Evolutionary conservation across 176 grass and related monocot species (phyloP).

Genomic region (Olyra latifolia): DNA sequence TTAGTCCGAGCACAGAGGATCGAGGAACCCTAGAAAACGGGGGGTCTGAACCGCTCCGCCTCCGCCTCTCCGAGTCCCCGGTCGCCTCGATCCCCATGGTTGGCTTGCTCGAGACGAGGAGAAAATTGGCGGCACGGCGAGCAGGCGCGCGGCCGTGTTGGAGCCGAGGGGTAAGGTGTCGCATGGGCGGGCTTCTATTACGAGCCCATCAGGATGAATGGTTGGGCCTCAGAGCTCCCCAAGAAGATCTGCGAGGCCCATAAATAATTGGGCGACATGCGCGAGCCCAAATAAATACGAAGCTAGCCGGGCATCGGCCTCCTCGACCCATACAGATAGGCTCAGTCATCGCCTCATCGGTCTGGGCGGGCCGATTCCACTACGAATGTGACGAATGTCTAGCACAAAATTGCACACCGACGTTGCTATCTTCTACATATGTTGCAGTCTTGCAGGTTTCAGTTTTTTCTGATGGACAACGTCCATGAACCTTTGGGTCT

Average conservation of each 20-base stretch:
- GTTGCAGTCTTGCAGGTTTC: no score
- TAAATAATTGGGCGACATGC: not conserved
- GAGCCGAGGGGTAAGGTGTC: not conserved
- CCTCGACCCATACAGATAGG: no score
- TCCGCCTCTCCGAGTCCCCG: not conserved
- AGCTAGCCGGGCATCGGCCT: no score
- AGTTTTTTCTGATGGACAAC: no score
- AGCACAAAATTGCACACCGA: not conserved
- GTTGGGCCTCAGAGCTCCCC: not conserved
- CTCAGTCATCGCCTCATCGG: not conserved
- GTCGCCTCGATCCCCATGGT: not conserved
- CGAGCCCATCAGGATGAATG: not conserved
- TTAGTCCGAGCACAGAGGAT: not conserved
- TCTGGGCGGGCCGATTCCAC: not conserved
- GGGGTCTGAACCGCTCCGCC: not conserved
- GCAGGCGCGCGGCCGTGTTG: not conserved
- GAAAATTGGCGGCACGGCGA: constrained; percentile 36
- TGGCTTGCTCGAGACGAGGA: not conserved
- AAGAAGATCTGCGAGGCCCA: not conserved
- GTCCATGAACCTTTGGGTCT: no score
- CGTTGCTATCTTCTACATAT: no score
- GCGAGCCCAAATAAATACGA: not conserved
- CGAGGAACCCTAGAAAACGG: not conserved
- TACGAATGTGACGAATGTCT: not conserved
- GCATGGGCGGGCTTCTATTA: not conserved